phyloP scores from a whole-genome alignment of 768 basidiomycete species.

The Lentinus brumalis region DNA sequence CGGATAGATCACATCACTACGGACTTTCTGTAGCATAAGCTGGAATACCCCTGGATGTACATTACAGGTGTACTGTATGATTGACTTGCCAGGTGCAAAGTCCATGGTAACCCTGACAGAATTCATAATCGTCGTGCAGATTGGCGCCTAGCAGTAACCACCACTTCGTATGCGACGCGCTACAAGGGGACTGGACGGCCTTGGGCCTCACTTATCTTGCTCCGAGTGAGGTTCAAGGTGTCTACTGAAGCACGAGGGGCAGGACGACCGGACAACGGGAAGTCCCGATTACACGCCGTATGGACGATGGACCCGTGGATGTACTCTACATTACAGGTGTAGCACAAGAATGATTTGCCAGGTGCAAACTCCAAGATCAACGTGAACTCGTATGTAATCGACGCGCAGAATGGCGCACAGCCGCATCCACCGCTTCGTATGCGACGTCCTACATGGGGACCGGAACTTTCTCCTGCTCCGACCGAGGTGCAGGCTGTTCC shows the following conservation, averaged over 20 bases:
- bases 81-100: slow-evolving; percentile 7
- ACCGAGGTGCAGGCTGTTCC: neutral
- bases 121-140: neutral
- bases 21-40: slow-evolving; percentile 10
- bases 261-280: too few species aligned
- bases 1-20: neutral
- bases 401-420: neutral
- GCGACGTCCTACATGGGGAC: neutral
- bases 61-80: neutral
- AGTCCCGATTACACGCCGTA: too few species aligned
- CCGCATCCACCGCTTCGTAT: too few species aligned
- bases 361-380: neutral
- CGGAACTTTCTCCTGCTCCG: slow-evolving; percentile 3
- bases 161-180: too few species aligned
- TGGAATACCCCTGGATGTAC: slow-evolving; percentile 7
- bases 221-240: neutral
- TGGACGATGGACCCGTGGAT: too few species aligned
- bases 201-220: slow-evolving; percentile 1
- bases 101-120: neutral
- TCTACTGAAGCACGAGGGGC: too few species aligned
- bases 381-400: neutral
- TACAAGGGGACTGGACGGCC: neutral
- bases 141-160: neutral
- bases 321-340: too few species aligned
- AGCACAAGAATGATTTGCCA: too few species aligned